Percentiles rank a stretch among this genome's conserved stretches.
Conservation (phyloP, 345 rosid genomes). For the Populus ilicifolia region DNA sequence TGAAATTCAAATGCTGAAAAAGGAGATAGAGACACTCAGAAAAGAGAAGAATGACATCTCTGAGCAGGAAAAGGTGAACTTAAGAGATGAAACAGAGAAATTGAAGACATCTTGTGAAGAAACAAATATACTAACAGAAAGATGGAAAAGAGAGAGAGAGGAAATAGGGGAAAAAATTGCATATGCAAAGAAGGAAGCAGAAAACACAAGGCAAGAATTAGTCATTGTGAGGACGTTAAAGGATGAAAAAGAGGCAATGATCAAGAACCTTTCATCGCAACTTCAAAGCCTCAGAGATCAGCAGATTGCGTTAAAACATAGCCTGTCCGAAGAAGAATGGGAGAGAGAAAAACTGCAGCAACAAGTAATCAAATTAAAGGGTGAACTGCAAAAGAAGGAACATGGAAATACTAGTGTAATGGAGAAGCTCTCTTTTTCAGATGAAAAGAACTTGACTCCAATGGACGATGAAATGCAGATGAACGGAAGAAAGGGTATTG, state of each 20-base stretch:
- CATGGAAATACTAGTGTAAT: conserved; percentile 27
- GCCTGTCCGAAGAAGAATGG: conserved; percentile 47
- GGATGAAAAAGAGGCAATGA: conserved; percentile 51
- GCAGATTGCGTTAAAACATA: conserved; percentile 41
- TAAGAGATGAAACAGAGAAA: conserved; percentile 30
- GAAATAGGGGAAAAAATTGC: conserved; percentile 41
- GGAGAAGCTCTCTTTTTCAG: conserved; percentile 9
- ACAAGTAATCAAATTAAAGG: conserved; percentile 46
- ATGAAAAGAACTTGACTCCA: conserved; percentile 7
- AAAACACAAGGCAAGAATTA: conserved; percentile 47
- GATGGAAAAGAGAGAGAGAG: conserved; percentile 53
- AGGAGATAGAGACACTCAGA: conserved; percentile 36
- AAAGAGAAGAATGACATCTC: conserved; percentile 23
- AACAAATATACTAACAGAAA: conserved; percentile 39
- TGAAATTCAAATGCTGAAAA: conserved; percentile 53
- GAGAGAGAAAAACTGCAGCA: conserved; percentile 60
- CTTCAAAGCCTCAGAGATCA: conserved; percentile 44
- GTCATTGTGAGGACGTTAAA: conserved; percentile 36
- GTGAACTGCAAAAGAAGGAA: conserved; percentile 50
- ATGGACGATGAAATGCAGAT: conserved; percentile 7
- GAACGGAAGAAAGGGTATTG: conserved; percentile 7
- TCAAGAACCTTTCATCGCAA: conserved; percentile 45
- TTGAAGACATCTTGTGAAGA: conserved; percentile 36
- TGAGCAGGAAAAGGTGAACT: conserved; percentile 23
- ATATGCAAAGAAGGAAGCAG: conserved; percentile 50